Evolutionary conservation across 2,329 filamentous ascomycete genomes (phyloP).

Genomic region (Ceratocystis huliohia): DNA sequence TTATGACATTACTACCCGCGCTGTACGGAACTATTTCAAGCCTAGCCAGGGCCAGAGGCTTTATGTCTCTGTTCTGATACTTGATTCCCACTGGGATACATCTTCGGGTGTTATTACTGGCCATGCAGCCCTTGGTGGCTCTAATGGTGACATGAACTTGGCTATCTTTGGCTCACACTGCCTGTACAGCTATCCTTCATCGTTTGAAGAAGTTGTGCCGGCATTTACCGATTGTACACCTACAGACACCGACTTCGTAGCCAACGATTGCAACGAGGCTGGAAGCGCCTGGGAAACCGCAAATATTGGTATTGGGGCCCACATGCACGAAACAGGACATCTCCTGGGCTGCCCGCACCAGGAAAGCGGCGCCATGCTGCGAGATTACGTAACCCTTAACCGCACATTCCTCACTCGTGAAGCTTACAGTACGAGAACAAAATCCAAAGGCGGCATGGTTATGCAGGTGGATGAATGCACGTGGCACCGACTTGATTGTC

Average conservation of each 20-base stretch:
- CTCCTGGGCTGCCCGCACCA: slow-evolving; percentile 83
- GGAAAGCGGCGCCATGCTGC: slow-evolving; percentile 80
- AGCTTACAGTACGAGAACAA: slow-evolving; percentile 75
- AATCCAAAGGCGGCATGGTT: slow-evolving; percentile 65
- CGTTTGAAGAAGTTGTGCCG: slow-evolving; percentile 77
- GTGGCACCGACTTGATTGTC: slow-evolving; percentile 80
- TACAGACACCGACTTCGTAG: slow-evolving; percentile 66
- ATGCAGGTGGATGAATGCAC: slow-evolving; percentile 68
- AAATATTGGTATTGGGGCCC: slow-evolving; percentile 84
- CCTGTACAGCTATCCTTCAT: slow-evolving; percentile 79
- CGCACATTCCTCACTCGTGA: slow-evolving; percentile 71
- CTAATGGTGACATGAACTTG: slow-evolving; percentile 59
- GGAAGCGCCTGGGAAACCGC: slow-evolving; percentile 94
- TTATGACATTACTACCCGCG: slow-evolving; percentile 63
- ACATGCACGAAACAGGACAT: slow-evolving; percentile 83
- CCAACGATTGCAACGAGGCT: slow-evolving; percentile 75
- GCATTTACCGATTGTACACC: slow-evolving; percentile 84
- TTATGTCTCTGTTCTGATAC: slow-evolving; percentile 73
- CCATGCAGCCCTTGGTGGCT: slow-evolving; percentile 73
- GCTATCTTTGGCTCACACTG: slow-evolving; percentile 88
- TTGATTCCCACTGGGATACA: slow-evolving; percentile 83
- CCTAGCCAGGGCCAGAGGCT: slow-evolving; percentile 64
- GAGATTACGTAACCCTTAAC: slow-evolving; percentile 75
- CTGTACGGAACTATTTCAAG: slow-evolving; percentile 65
- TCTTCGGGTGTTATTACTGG: slow-evolving; percentile 56